These are phyloP conservation scores for Amesomyces nigricolor DNA, from an alignment of 2,329 filamentous ascomycete genomes.

Conservation along the genomic window DNA sequence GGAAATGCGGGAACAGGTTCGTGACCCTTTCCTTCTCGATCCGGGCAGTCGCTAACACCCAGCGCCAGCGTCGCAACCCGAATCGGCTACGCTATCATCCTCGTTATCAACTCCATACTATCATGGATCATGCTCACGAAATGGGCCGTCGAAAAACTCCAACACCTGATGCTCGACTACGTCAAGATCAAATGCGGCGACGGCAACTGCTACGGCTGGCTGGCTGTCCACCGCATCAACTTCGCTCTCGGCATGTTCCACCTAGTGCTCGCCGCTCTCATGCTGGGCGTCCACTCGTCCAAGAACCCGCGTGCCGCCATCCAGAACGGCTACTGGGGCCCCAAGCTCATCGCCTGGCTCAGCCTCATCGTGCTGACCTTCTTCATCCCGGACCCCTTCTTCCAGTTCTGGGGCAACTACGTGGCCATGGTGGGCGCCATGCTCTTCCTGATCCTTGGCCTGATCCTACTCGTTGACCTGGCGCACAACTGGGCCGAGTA, in stretches of 20 bases:
- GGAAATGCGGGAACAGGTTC: conserved; percentile 93
- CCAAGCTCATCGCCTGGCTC: conserved; percentile 88
- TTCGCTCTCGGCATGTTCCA: conserved; percentile 95
- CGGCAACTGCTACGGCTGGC: conserved; percentile 88
- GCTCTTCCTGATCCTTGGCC: conserved; percentile 85
- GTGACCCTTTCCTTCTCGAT: conserved; percentile 16
- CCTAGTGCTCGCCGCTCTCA: conserved; percentile 72
- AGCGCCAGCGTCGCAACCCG: conserved; percentile 77
- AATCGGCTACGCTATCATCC: conserved; percentile 91
- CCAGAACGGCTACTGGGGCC: conserved; percentile 99
- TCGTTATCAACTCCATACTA: conserved; percentile 92
- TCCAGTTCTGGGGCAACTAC: conserved; percentile 94
- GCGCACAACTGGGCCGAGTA: conserved; percentile 97
- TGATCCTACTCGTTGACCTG: conserved; percentile 88
- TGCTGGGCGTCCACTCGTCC: conserved; percentile 81
- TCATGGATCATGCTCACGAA: conserved; percentile 99
- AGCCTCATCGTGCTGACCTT: conserved; percentile 84
- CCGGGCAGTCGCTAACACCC: conserved; percentile 16
- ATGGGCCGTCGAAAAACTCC: conserved; percentile 94
- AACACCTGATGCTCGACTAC: conserved; percentile 88
- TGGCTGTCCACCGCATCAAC: conserved; percentile 95
- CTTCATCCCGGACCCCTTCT: conserved; percentile 91
- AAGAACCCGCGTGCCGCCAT: conserved; percentile 81
- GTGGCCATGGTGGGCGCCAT: conserved; percentile 83
- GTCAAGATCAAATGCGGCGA: conserved; percentile 91